A percentile compares a stretch with the other conserved stretches of the same genome.
These are phyloP conservation scores for Exophiala sideris DNA, from an alignment of 2,329 filamentous ascomycete genomes.

Conservation along the genomic window DNA sequence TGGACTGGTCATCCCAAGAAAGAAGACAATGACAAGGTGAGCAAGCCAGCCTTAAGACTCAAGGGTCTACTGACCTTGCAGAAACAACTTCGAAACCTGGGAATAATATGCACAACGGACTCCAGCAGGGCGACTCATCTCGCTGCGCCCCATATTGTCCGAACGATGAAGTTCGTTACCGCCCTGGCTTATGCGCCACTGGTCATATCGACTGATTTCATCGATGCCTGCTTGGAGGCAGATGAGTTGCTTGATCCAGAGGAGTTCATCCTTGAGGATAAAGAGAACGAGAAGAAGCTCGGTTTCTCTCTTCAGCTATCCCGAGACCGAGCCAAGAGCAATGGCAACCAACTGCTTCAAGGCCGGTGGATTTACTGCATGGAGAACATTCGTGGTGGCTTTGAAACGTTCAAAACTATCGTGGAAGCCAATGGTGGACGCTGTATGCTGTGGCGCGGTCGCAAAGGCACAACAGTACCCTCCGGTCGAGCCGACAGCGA, in stretches of 20 bases:
- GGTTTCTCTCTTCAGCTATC: conserved; percentile 67
- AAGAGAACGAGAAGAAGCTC: conserved; percentile 67
- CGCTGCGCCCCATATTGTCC: conserved; percentile 78
- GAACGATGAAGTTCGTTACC: conserved; percentile 90
- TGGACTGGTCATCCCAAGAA: conserved; percentile 73
- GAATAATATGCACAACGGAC: conserved; percentile 76
- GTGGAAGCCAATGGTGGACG: conserved; percentile 83
- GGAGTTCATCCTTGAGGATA: conserved; percentile 68
- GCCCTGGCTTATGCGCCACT: conserved; percentile 77
- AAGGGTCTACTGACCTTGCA: conserved; percentile 37
- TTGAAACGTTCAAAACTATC: conserved; percentile 80
- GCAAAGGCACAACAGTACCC: conserved; percentile 66
- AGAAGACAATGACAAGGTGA: conserved; percentile 77
- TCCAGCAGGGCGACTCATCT: conserved; percentile 76
- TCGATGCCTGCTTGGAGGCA: conserved; percentile 71
- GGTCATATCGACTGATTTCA: conserved; percentile 72
- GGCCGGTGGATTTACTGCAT: conserved; percentile 82
- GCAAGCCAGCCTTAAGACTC: conserved; percentile 30
- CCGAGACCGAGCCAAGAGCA: conserved; percentile 67
- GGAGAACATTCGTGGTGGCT: conserved; percentile 71
- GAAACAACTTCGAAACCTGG: conserved; percentile 77
- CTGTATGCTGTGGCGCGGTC: conserved; percentile 72
- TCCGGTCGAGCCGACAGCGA: conserved; percentile 44
- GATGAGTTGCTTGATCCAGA: conserved; percentile 62
- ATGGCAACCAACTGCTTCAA: conserved; percentile 71